These are phyloP conservation scores for Russula griseocarnosa DNA, from an alignment of 768 basidiomycete species.

Conservation along the genomic window DNA sequence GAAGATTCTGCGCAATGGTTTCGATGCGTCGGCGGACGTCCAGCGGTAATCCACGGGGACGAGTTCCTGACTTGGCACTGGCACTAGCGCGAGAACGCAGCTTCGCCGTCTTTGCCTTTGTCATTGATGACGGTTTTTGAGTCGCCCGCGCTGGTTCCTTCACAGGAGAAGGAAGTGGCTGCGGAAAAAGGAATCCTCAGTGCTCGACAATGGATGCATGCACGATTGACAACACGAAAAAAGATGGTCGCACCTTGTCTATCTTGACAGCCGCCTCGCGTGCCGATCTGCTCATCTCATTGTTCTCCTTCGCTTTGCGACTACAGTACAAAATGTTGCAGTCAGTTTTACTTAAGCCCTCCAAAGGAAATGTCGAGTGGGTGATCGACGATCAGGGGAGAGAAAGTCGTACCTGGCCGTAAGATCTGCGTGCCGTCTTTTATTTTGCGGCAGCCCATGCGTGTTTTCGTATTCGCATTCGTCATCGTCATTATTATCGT, in stretches of 20 bases:
- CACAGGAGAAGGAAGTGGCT: slow-evolving; percentile 10
- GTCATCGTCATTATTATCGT: slow-evolving; percentile 1
- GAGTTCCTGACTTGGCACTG: background rate
- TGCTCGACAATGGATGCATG: background rate
- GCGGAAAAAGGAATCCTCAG: background rate
- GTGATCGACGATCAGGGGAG: too few relatives aligned
- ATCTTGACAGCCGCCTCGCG: background rate
- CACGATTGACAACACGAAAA: background rate
- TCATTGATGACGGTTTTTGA: background rate
- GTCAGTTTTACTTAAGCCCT: background rate
- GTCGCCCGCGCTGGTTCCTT: background rate
- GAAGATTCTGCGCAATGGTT: slow-evolving; percentile 2
- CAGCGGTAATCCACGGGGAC: slow-evolving; percentile 9
- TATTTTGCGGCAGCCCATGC: slow-evolving; percentile 3
- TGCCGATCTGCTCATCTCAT: background rate
- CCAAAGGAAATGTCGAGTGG: background rate
- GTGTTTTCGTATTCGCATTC: background rate
- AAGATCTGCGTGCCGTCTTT: slow-evolving; percentile 3
- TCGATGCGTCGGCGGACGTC: slow-evolving; percentile 16
- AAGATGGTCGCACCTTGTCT: slow-evolving; percentile 2
- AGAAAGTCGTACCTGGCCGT: background rate
- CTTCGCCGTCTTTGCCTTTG: background rate
- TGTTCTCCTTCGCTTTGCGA: slow-evolving; percentile 12
- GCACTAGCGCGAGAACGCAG: background rate
- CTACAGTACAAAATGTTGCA: background rate